Evolutionary conservation across 805 yeast genomes (phyloP), one percentile per base, ranked within the genome.

Genomic region (Dipodascopsis uninucleata): DNA sequence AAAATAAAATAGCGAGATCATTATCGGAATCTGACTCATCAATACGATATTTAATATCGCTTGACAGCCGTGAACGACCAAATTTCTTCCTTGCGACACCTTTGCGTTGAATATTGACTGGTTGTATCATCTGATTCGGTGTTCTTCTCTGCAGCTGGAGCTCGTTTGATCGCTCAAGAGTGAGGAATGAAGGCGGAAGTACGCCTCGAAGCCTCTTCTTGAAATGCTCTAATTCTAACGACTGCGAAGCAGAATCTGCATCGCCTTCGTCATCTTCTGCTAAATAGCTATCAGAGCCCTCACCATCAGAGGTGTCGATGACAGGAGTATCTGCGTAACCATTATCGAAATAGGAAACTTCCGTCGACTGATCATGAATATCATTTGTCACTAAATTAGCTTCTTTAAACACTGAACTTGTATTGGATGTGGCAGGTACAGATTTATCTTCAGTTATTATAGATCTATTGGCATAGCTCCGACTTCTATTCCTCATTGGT

Each of bases 161-260:
- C 26, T 44, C 33, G 9, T 35, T 35, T 21, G 32, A 28, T 28
- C 41, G 40, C 9, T 52, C 58, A 3, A 57, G 23, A 2, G 58
- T 57, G 31, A 57, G 39, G 31, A 57, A 57, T 5, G 61, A 57
- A 2, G 61, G 60, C 8, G 61, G 61, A 8, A 57, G 43, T 3
- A 57, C 58, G 3, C 61, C 61, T n/a, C 54, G 42, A 14, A 57
- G 28, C 7, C 55, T 45, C 25, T 50, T 29, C n/a, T 55, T 56
- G 7, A 48, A 39, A 9, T 44, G 41, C 12, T 54, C 56, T 4
- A 57, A 36, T 32, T 55, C 58, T 9, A 41, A 37, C 9, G 28
- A 38, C 6, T 40, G 39, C 8, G 51, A 41, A 12, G 23, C 41
- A 10, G 23, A 29, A 7, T 31, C 41, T n/a, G 36, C 22, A 12